A percentile compares a stretch with the other conserved stretches of the same genome.
Conservation (phyloP, 148 eudicot genomes). For the Spergularia marina region DNA sequence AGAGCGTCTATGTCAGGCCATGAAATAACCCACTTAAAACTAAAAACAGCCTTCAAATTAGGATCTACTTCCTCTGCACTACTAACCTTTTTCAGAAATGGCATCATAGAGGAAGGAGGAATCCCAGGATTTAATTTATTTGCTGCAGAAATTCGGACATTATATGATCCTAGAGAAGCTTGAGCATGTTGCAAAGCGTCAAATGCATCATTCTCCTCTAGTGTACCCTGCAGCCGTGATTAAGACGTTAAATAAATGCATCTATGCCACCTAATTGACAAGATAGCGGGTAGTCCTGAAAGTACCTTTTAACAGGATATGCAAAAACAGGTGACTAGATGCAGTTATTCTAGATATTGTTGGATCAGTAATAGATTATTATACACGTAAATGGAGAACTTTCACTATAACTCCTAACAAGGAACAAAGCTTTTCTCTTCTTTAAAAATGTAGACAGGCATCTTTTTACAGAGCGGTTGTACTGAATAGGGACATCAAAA, state of each 20-base stretch:
- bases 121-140: conserved; percentile 82
- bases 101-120: conserved; percentile 95
- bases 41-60: neutral
- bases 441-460: neutral
- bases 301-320: neutral
- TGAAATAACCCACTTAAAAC: neutral
- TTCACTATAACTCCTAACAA: neutral
- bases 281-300: neutral
- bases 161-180: conserved; percentile 55
- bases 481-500: neutral
- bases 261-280: neutral
- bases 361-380: neutral
- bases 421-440: neutral
- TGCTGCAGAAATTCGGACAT: conserved; percentile 50
- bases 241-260: neutral
- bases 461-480: neutral
- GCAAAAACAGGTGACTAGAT: neutral
- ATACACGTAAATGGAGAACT: neutral
- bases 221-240: conserved; percentile 47
- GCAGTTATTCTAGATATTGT: neutral
- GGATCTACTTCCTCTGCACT: neutral
- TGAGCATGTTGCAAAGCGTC: conserved; percentile 61
- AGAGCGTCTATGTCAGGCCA: neutral
- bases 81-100: conserved; percentile 71
- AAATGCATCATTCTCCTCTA: conserved; percentile 51